A percentile compares a stretch with the other conserved stretches of the same genome.
phyloP scores from a whole-genome alignment of 2,329 filamentous ascomycete species.

The Fusarium compactum region DNA sequence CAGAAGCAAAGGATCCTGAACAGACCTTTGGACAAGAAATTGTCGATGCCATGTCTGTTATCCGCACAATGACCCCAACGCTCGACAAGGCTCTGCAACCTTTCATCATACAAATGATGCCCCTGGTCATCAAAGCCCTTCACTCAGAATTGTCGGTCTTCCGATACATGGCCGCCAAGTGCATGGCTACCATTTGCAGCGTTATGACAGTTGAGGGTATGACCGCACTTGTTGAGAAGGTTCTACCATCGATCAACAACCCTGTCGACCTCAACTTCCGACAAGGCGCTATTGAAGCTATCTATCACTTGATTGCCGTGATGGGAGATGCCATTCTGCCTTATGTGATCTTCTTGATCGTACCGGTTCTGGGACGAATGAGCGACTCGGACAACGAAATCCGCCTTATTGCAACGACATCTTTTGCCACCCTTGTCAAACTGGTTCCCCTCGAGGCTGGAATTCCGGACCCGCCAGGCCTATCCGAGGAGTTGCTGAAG shows the following conservation, averaged over 20 bases:
- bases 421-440: constrained; percentile 96
- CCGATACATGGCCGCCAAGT: constrained; percentile 96
- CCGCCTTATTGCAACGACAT: constrained; percentile 92
- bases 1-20: constrained; percentile 78
- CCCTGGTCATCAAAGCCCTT: constrained; percentile 86
- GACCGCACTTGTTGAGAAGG: constrained; percentile 93
- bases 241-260: constrained; percentile 92
- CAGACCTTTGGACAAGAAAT: constrained; percentile 88
- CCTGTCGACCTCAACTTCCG: constrained; percentile 87
- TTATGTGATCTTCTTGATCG: constrained; percentile 98
- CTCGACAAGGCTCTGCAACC: constrained; percentile 79
- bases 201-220: constrained; percentile 95
- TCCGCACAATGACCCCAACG: constrained; percentile 93
- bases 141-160: constrained; percentile 92
- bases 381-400: constrained; percentile 98
- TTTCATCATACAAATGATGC: constrained; percentile 86
- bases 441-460: constrained; percentile 96
- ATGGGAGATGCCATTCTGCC: constrained; percentile 97
- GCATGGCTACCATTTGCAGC: constrained; percentile 96
- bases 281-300: constrained; percentile 93
- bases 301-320: constrained; percentile 97
- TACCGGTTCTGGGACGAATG: constrained; percentile 96
- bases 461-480: constrained; percentile 93
- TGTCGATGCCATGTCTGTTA: constrained; percentile 91
- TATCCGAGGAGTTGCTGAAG: constrained; percentile 88